Evolutionary conservation across 2,329 filamentous ascomycete genomes (phyloP).

Genomic region (Colletotrichum sp.): DNA sequence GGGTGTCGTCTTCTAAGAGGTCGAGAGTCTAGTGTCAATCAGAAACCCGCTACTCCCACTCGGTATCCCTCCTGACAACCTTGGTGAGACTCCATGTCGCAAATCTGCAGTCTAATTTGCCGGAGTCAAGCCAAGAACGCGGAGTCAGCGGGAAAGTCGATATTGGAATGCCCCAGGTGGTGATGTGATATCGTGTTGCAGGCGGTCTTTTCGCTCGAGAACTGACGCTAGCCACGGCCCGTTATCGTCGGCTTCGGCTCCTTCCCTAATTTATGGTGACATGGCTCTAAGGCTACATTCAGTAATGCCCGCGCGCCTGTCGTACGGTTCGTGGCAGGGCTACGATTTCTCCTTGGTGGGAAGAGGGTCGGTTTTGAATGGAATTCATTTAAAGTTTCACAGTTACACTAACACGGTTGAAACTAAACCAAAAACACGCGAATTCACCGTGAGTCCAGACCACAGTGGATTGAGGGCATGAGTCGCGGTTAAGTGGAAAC

Average conservation of each 20-base stretch:
- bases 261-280: neutral
- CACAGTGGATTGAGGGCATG: neutral
- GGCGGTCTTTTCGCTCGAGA: neutral
- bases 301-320: neutral
- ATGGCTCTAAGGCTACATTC: neutral
- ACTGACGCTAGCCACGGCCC: neutral
- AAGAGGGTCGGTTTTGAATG: neutral
- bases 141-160: neutral
- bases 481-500: neutral
- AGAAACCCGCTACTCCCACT: constrained; percentile 16
- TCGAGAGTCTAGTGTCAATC: neutral
- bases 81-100: neutral
- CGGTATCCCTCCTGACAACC: neutral
- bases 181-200: neutral
- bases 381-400: neutral
- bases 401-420: neutral
- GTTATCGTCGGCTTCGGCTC: neutral
- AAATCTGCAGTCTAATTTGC: neutral
- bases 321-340: neutral
- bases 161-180: neutral
- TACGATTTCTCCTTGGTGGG: constrained; percentile 3
- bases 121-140: neutral
- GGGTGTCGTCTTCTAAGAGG: neutral
- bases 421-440: neutral
- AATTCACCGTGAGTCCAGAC: neutral